phyloP scores from a whole-genome alignment of 1,284 basidiomycete species.

The Moniliophthora roreri region DNA sequence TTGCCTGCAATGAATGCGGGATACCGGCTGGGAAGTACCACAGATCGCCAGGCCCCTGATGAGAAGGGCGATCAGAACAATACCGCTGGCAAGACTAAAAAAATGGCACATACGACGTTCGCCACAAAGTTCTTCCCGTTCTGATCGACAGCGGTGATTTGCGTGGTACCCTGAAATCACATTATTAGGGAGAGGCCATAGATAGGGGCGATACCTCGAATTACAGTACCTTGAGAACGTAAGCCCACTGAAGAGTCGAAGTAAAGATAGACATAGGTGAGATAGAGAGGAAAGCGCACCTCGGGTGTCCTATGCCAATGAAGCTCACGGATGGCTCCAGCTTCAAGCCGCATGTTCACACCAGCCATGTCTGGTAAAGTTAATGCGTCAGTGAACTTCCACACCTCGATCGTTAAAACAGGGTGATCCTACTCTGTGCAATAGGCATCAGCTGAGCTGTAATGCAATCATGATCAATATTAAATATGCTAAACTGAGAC shows the following conservation, averaged over 20 bases:
- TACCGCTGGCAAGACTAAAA: not conserved
- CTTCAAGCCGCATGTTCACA: slow-evolving; percentile 61
- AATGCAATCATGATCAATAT: not conserved
- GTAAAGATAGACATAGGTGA: not conserved
- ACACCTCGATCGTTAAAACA: not conserved
- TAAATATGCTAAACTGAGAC: slow-evolving; percentile 27
- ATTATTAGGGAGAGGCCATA: not conserved
- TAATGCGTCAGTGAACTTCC: not conserved
- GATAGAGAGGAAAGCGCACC: slow-evolving; percentile 20
- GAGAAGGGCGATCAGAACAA: not conserved
- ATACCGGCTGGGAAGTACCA: slow-evolving; percentile 62
- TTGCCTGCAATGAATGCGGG: slow-evolving; percentile 55
- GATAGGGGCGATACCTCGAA: not conserved
- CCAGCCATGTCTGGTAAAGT: slow-evolving; percentile 17
- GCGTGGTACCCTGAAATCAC: slow-evolving; percentile 35
- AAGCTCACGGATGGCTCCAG: slow-evolving; percentile 56
- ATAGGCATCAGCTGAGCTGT: slow-evolving; percentile 32
- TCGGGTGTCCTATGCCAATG: slow-evolving; percentile 62
- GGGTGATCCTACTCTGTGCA: slow-evolving; percentile 37
- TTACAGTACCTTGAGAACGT: slow-evolving; percentile 31
- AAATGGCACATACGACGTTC: slow-evolving; percentile 40
- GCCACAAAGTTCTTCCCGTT: slow-evolving; percentile 48
- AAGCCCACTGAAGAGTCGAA: slow-evolving; percentile 40
- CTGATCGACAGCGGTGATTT: slow-evolving; percentile 48
- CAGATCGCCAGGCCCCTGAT: slow-evolving; percentile 41